These are phyloP conservation scores for Lactarius tabidus DNA, from an alignment of 768 basidiomycete genomes.

Conservation along the genomic window DNA sequence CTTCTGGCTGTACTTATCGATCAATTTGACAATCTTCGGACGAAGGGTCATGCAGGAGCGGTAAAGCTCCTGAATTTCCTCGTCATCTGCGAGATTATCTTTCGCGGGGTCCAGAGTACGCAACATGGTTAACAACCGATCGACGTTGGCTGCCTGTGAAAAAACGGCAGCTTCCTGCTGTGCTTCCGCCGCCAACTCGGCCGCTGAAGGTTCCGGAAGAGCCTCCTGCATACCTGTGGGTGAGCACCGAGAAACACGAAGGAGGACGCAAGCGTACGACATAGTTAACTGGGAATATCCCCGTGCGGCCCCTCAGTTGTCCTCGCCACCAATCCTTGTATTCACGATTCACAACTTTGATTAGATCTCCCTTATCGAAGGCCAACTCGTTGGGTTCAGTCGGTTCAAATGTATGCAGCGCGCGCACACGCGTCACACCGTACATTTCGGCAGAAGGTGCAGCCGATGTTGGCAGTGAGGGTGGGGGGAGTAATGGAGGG, in stretches of 20 bases:
- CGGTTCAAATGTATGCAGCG: conserved; percentile 84
- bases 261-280: conserved; percentile 53
- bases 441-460: conserved; percentile 30
- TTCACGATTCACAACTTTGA: conserved; percentile 90
- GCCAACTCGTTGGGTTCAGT: conserved; percentile 86
- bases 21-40: conserved; percentile 93
- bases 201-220: conserved; percentile 76
- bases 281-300: conserved; percentile 97
- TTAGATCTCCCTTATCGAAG: conserved; percentile 89
- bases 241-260: not conserved
- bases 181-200: conserved; percentile 74
- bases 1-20: conserved; percentile 97
- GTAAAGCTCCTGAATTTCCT: conserved; percentile 70
- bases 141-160: conserved; percentile 79
- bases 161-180: conserved; percentile 89
- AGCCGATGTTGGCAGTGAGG: conserved; percentile 30
- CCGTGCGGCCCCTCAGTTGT: conserved; percentile 82
- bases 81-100: conserved; percentile 25
- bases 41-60: conserved; percentile 83
- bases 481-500: conserved; percentile 20
- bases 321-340: conserved; percentile 99
- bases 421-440: conserved; percentile 77
- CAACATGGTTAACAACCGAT: conserved; percentile 45
- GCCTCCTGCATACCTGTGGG: conserved; percentile 51
- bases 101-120: conserved; percentile 13